Base-by-base conservation (phyloP, 805 yeast species). In the Cyberlindnera meyerae region DNA sequence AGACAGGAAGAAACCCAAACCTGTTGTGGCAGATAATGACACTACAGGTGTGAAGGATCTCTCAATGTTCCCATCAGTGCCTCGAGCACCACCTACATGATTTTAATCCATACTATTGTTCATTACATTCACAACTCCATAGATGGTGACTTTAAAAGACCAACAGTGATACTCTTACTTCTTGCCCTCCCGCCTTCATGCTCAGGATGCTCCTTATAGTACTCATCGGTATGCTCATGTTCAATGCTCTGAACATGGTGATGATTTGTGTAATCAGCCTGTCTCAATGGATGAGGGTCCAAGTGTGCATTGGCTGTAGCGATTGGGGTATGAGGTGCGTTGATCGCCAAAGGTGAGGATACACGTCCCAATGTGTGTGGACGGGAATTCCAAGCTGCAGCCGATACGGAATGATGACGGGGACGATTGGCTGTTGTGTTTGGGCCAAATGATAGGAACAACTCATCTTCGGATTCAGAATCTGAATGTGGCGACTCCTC, bases 201-300 rank as follows among this genome's bases (percentile, higher is more conserved):
- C 9, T 20, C 9, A 8, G n/a, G 29, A 13, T 13, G 29, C 13
- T 15, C 12, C 8, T 26, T n/a, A 17, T 29, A 8, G 11, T 29
- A 8, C 16, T 16, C 7, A 17, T 16, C 6, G 8, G 13, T 8
- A 8, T 20, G 28, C 21, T 18, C 42, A 37, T 8, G n/a, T 11
- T 6, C 54, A 47, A n/a, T 65, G 68, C 15, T 63, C 67, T 37
- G 67, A 9, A 13, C 70, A 33, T 61, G 61, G 49, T 71, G 71
- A 43, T 73, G 77, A 41, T 71, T 72, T 27, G 42, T 51, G 45
- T 34, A 58, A 16, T 37, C 28, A 15, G 28, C 33, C 24, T 42
- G 29, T 14, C 37, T 11, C 22, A 36, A 18, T 18, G 47, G 31
- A 12, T 33, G 39, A n/a, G 35, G 22, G 6, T 36, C 40, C 2